Conservation (phyloP, 2,329 filamentous ascomycete species). For the Xylariaceae sp. region DNA sequence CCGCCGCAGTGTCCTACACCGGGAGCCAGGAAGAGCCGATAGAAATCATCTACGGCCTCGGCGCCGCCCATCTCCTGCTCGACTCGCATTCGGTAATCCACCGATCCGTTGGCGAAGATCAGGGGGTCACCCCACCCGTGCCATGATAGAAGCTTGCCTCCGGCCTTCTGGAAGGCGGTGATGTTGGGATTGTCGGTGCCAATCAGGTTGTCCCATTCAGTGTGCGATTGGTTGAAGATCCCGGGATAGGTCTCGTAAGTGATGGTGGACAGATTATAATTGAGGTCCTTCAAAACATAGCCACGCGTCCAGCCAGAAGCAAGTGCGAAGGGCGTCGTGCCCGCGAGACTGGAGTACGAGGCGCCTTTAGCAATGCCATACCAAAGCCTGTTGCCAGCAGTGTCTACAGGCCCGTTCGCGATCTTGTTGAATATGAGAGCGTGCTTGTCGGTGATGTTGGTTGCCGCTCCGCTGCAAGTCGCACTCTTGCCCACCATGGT, state of each 20-base stretch:
- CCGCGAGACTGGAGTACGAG: not conserved
- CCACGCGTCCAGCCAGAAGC: not conserved
- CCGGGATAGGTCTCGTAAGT: constrained; percentile 24
- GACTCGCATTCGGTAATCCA: constrained; percentile 30
- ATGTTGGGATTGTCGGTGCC: constrained; percentile 25
- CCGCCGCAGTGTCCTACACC: constrained; percentile 47
- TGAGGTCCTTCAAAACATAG: constrained; percentile 17
- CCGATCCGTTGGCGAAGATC: constrained; percentile 27
- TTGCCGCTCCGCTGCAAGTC: constrained; percentile 20
- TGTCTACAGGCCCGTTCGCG: constrained; percentile 14
- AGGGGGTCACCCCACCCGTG: constrained; percentile 37
- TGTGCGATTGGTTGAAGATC: constrained; percentile 13
- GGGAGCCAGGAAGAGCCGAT: constrained; percentile 45
- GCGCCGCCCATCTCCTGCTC: constrained; percentile 11
- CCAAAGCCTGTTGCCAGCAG: constrained; percentile 12
- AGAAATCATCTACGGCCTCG: constrained; percentile 40
- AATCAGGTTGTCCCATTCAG: constrained; percentile 20
- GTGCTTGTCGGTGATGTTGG: constrained; percentile 27
- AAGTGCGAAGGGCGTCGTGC: not conserved
- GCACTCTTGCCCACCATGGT: constrained; percentile 31
- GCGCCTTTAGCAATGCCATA: constrained; percentile 10
- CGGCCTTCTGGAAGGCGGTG: constrained; percentile 24
- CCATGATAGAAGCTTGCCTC: constrained; percentile 38
- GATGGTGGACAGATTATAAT: constrained; percentile 23
- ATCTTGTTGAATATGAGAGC: constrained; percentile 14